These are phyloP conservation scores for Didymella segeticola DNA, from an alignment of 2,329 filamentous ascomycete species.

Conservation along the genomic window DNA sequence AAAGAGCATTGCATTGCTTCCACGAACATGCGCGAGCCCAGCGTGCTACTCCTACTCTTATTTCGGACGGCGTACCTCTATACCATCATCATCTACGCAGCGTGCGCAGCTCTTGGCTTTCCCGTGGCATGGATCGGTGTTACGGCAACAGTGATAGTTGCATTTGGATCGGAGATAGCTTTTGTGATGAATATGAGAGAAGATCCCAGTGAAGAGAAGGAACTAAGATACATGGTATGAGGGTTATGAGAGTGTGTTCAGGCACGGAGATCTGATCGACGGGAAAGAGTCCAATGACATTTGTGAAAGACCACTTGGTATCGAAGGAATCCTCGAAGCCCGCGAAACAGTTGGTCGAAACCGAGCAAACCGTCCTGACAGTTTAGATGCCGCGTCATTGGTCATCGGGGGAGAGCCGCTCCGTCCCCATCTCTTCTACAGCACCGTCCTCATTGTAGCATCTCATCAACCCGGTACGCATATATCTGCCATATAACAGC, in stretches of 20 bases:
- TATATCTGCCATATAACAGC: not conserved
- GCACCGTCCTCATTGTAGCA: not conserved
- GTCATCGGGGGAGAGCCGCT: too few species aligned
- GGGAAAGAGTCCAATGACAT: too few species aligned
- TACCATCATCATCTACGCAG: constrained; percentile 6
- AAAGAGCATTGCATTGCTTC: not conserved
- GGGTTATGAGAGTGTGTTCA: too few species aligned
- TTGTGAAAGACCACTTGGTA: too few species aligned
- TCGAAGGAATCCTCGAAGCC: too few species aligned
- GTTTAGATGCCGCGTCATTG: not conserved
- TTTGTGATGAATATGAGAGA: not conserved
- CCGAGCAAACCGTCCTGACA: too few species aligned
- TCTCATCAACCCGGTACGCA: not conserved
- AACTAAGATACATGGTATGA: constrained; percentile 9
- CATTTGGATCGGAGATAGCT: constrained; percentile 2
- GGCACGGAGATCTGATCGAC: not conserved
- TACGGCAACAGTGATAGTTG: constrained; percentile 1
- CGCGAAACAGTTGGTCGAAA: too few species aligned
- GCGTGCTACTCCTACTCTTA: constrained; percentile 1
- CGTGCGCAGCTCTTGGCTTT: constrained; percentile 4
- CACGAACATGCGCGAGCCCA: not conserved
- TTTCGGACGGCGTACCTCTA: constrained; percentile 14
- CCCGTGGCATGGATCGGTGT: constrained; percentile 2
- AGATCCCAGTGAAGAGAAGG: not conserved
- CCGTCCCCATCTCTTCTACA: not conserved